Base-by-base conservation (phyloP, 2,329 filamentous ascomycete genomes). In the Didymella exigua region DNA sequence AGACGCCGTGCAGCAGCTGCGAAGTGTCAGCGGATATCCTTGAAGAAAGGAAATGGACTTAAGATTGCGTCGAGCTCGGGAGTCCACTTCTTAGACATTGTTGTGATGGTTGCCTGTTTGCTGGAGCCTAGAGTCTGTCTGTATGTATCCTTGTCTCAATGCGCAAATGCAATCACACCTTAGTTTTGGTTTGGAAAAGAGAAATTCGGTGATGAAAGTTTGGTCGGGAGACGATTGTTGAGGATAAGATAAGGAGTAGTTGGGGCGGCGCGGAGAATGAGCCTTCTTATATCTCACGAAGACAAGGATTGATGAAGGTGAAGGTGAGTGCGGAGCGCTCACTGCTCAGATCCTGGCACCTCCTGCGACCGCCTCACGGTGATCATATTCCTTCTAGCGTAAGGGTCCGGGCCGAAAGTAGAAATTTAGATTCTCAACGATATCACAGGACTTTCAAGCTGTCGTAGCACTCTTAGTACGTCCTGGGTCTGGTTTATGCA, bases 21-120 rank as follows among this genome's bases (percentile, higher is more conserved):
- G 7, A 13, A n/a, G 1, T 6, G 29, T 54, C 3, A 54, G 41
- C 34, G n/a, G 2, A 10, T 37, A 4, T 11, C 2, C 18, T 13
- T 4, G 8, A 14, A 4, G 27, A 13, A 34, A 36, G 30, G 18
- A 19, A 16, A 13, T 5, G 4, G 4, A 37, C 48, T 29, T 33
- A 44, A 47, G 36, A 56, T 56, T 6, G 47, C 46, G 43, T 56
- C 47, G 14, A 51, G 47, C 42, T 56, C 53, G 10, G 48, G 9
- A 24, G 43, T 56, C 53, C 53, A 56, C 42, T 46, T 56, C 27
- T 29, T 44, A 4, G 47, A 33, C 47, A 51, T 56, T 5, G 10
- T 45, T 13, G 23, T 29, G 33, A 11, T 45, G 30, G 11, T 16
- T 8, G n/a, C n/a, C n/a, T n/a, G n/a, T n/a, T n/a, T 41, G 33